Percentiles rank a stretch among this genome's conserved stretches.
Evolutionary conservation across 2,329 filamentous ascomycete species (phyloP).

Genomic region (Venturia nashicola): DNA sequence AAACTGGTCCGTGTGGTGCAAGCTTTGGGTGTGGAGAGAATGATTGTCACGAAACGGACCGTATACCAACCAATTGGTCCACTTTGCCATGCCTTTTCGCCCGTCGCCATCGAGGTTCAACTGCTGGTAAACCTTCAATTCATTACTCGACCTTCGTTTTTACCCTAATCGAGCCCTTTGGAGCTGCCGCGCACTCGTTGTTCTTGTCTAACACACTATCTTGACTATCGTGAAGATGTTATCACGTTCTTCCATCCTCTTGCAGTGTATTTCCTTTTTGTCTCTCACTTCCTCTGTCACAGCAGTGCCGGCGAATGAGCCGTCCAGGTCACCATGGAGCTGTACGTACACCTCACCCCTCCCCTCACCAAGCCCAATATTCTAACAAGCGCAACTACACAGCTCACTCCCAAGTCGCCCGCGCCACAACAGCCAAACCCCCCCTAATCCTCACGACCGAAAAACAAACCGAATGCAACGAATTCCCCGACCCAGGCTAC

Average conservation of each 20-base stretch:
- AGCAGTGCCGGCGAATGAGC: background rate
- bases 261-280: background rate
- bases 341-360: background rate
- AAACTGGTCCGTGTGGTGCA: background rate
- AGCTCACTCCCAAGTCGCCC: background rate
- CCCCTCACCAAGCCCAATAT: background rate
- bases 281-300: background rate
- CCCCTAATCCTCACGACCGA: slow-evolving; percentile 2
- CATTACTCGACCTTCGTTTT: background rate
- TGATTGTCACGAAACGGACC: background rate
- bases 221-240: background rate
- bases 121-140: too few relatives aligned
- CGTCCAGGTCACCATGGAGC: background rate
- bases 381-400: background rate
- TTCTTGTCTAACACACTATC: too few relatives aligned
- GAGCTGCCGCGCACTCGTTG: background rate
- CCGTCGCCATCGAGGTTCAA: background rate
- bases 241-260: background rate
- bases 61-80: background rate
- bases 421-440: background rate
- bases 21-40: background rate
- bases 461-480: background rate
- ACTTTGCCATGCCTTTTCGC: background rate
- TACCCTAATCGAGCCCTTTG: background rate
- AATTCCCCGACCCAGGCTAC: slow-evolving; percentile 8